phyloP scores from a whole-genome alignment of 805 yeast genomes.

The Candida ipomoeae region DNA sequence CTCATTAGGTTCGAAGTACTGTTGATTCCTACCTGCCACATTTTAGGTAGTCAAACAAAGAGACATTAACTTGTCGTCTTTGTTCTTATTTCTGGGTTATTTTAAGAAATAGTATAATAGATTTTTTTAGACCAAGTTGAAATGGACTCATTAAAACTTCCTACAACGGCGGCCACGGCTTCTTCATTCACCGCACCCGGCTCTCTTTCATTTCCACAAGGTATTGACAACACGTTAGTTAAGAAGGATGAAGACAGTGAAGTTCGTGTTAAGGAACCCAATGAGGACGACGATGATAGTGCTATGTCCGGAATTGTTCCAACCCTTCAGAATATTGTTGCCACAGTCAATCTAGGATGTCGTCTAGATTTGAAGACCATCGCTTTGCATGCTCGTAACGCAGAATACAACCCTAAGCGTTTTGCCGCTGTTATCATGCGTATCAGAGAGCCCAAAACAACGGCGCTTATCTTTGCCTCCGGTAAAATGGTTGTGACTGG shows the following conservation, averaged over 20 bases:
- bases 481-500: slow-evolving; percentile 99
- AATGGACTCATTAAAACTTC: slow-evolving; percentile 73
- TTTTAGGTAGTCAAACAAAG: slow-evolving; percentile 19
- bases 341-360: slow-evolving; percentile 95
- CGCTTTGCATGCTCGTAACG: slow-evolving; percentile 97
- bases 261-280: slow-evolving; percentile 30
- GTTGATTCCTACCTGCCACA: slow-evolving; percentile 3
- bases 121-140: slow-evolving; percentile 7
- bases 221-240: slow-evolving; percentile 23
- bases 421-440: slow-evolving; percentile 99
- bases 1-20: slow-evolving; percentile 10
- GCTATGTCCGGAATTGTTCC: slow-evolving; percentile 95
- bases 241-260: slow-evolving; percentile 17
- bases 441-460: slow-evolving; percentile 97
- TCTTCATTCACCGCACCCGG: slow-evolving; percentile 65
- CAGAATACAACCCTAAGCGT: slow-evolving; percentile 97
- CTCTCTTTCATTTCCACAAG: slow-evolving; percentile 61
- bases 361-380: slow-evolving; percentile 93
- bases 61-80: slow-evolving; percentile 44
- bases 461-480: slow-evolving; percentile 95
- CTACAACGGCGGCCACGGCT: slow-evolving; percentile 75
- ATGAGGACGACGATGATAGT: slow-evolving; percentile 52
- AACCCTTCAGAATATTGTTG: slow-evolving; percentile 91
- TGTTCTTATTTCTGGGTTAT: slow-evolving; percentile 8
- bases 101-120: slow-evolving; percentile 12